These are phyloP conservation scores for Epichloe coenophiala DNA, from an alignment of 2,329 filamentous ascomycete species.

Conservation along the genomic window DNA sequence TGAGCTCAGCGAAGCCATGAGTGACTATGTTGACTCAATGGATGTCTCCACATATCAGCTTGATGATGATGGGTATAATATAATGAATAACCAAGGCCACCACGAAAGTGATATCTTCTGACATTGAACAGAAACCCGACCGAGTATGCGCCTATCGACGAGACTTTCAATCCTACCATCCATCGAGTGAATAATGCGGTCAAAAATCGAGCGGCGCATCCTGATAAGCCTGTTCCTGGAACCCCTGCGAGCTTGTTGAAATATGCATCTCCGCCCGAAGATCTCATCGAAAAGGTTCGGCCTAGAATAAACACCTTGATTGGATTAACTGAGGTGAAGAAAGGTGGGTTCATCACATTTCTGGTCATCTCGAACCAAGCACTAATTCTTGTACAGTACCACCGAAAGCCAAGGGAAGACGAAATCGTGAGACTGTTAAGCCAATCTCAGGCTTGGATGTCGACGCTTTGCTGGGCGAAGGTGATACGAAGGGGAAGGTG, in stretches of 20 bases:
- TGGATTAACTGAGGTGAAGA: slow-evolving; percentile 65
- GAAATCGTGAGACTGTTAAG: slow-evolving; percentile 56
- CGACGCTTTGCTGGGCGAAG: slow-evolving; percentile 58
- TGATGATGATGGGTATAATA: slow-evolving; percentile 59
- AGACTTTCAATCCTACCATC: slow-evolving; percentile 72
- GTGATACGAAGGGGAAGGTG: slow-evolving; percentile 28
- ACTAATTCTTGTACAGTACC: slow-evolving; percentile 42
- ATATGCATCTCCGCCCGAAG: slow-evolving; percentile 58
- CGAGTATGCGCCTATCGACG: slow-evolving; percentile 68
- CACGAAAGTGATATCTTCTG: background rate
- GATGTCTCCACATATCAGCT: slow-evolving; percentile 59
- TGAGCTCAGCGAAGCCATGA: slow-evolving; percentile 69
- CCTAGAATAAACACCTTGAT: slow-evolving; percentile 50
- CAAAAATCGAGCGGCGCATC: slow-evolving; percentile 65
- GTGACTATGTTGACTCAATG: slow-evolving; percentile 85
- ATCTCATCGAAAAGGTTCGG: slow-evolving; percentile 46
- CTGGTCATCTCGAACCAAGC: background rate
- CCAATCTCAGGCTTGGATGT: slow-evolving; percentile 86
- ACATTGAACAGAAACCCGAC: slow-evolving; percentile 22
- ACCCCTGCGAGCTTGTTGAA: slow-evolving; percentile 52
- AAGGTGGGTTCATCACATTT: slow-evolving; percentile 35
- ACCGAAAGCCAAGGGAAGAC: slow-evolving; percentile 62
- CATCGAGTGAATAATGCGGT: slow-evolving; percentile 83
- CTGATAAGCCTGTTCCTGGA: slow-evolving; percentile 48
- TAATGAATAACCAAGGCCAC: slow-evolving; percentile 10